Conservation (phyloP, 768 basidiomycete species). For the Amanita inopinata region DNA sequence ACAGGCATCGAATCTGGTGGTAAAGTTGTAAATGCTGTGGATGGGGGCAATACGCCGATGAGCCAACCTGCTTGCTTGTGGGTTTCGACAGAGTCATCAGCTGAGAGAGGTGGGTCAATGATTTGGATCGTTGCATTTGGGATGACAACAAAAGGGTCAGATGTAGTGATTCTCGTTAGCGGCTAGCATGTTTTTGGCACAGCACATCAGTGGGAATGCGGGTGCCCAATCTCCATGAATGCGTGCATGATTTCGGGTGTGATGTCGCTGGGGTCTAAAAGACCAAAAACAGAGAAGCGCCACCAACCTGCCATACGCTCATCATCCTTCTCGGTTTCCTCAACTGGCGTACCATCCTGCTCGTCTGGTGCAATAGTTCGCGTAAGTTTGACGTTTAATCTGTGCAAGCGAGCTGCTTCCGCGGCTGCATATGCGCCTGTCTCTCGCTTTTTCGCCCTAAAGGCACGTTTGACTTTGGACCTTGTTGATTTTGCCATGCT, state of each 20-base stretch:
- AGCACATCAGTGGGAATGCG: constrained; percentile 9
- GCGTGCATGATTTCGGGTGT: constrained; percentile 37
- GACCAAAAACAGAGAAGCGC: constrained; percentile 45
- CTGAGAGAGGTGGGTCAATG: constrained; percentile 23
- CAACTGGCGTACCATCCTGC: constrained; percentile 23
- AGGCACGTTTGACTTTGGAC: constrained; percentile 73
- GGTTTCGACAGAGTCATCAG: constrained; percentile 17
- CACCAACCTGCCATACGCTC: constrained; percentile 57
- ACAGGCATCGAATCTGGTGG: constrained; percentile 43
- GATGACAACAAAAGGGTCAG: constrained; percentile 16
- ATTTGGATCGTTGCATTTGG: constrained; percentile 31
- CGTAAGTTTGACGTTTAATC: constrained; percentile 59
- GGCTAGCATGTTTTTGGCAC: no score
- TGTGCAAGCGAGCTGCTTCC: constrained; percentile 67
- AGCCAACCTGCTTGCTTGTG: constrained; percentile 26
- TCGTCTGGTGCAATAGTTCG: constrained; percentile 32
- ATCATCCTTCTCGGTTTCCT: constrained; percentile 25
- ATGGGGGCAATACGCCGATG: neutral
- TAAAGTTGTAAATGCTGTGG: constrained; percentile 13
- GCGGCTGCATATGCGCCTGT: constrained; percentile 66
- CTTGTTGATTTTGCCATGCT: constrained; percentile 77
- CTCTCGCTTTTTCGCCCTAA: constrained; percentile 70
- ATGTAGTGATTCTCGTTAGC: no score
- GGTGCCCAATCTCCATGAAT: constrained; percentile 15
- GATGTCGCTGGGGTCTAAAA: constrained; percentile 50